Conservation (phyloP, 2,329 filamentous ascomycete species). For the Ophiocordyceps polyrhachis-furcata region DNA sequence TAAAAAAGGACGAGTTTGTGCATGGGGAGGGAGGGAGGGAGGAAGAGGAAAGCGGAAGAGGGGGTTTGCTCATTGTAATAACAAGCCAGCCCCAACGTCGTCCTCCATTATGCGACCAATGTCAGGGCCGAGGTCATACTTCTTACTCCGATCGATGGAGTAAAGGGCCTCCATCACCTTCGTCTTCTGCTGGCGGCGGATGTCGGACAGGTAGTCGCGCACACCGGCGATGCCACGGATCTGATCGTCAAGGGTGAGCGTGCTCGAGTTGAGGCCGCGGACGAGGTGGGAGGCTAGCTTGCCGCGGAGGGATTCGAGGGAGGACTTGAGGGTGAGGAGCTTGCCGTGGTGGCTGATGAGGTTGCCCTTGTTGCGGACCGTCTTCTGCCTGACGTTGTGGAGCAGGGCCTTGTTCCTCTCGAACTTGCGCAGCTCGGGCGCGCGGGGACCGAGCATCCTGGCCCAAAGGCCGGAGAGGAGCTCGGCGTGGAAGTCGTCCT, state of each 20-base stretch:
- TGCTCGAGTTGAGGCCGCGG: conserved; percentile 46
- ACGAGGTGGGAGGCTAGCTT: conserved; percentile 77
- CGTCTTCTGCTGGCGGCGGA: conserved; percentile 63
- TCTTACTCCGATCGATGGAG: conserved; percentile 4
- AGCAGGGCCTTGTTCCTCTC: conserved; percentile 76
- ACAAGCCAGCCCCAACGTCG: neutral
- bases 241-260: conserved; percentile 65
- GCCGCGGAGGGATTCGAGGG: conserved; percentile 64
- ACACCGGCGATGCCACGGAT: conserved; percentile 67
- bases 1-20: too few relatives aligned
- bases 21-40: too few relatives aligned
- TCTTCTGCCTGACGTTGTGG: conserved; percentile 60
- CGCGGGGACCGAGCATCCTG: conserved; percentile 59
- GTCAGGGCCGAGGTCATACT: conserved; percentile 2
- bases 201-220: conserved; percentile 55
- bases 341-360: conserved; percentile 75
- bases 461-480: conserved; percentile 75
- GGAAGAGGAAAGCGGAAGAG: neutral
- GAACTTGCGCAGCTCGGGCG: conserved; percentile 65
- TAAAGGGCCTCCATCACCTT: conserved; percentile 60
- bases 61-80: neutral
- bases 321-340: conserved; percentile 67
- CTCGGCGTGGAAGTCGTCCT: conserved; percentile 66
- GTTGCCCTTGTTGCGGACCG: conserved; percentile 71
- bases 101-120: conserved; percentile 8